These are phyloP conservation scores for Gracilaria domingensis DNA, from an alignment of 23 red algal species.

Conservation along the genomic window DNA sequence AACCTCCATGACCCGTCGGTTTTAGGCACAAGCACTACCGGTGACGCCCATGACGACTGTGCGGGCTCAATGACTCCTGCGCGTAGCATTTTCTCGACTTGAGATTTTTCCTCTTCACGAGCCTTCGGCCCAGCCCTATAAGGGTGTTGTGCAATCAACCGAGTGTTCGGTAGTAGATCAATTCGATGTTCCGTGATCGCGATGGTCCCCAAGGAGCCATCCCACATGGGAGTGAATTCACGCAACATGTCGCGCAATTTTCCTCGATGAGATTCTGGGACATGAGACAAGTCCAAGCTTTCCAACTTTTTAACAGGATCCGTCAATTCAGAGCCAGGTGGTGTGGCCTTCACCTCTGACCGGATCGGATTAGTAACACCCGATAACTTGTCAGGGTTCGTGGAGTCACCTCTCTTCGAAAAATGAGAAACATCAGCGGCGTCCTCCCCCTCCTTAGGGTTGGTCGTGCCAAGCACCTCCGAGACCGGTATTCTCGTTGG, in stretches of 20 bases:
- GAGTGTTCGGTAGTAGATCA: neutral
- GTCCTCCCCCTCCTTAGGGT: too few relatives aligned
- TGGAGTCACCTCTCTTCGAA: too few relatives aligned
- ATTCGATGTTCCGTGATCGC: neutral
- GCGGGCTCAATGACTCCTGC: neutral
- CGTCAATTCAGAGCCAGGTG: neutral
- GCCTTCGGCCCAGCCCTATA: neutral
- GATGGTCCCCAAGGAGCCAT: neutral
- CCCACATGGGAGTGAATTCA: neutral
- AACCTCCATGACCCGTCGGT: neutral
- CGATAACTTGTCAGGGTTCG: too few relatives aligned
- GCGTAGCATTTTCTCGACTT: neutral
- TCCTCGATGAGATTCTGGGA: neutral
- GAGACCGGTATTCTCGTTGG: too few relatives aligned
- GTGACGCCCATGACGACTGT: neutral
- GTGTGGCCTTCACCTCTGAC: neutral
- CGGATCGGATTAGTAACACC: neutral
- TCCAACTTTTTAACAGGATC: neutral
- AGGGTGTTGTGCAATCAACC: neutral
- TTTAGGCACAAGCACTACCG: neutral
- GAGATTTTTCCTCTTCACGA: neutral
- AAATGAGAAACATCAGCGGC: too few relatives aligned
- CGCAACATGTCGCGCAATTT: neutral
- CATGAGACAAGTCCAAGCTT: neutral
- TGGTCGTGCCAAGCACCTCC: too few relatives aligned